Evolutionary conservation across 1,284 basidiomycete genomes (phyloP).

Genomic region (Stygiomarasmius scandens): DNA sequence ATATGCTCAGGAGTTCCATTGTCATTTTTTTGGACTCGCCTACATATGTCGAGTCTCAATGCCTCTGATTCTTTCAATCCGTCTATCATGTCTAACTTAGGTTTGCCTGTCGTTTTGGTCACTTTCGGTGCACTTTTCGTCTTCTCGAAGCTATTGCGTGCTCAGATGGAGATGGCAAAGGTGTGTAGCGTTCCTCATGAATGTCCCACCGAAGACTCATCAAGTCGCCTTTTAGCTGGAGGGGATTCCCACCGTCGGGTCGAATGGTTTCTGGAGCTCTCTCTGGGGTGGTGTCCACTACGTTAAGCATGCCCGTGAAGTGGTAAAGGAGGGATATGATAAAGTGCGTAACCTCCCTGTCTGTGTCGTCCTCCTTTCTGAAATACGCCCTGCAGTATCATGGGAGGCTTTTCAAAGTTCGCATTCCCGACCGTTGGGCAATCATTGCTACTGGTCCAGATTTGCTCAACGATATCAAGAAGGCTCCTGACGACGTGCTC

Average conservation of each 20-base stretch:
- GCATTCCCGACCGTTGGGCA: conserved; percentile 39
- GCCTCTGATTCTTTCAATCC: no score
- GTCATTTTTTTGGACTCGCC: no score
- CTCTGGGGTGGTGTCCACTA: conserved; percentile 12
- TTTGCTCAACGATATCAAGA: conserved; percentile 44
- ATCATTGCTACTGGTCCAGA: conserved; percentile 38
- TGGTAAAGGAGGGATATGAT: conserved; percentile 32
- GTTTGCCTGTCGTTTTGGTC: not conserved
- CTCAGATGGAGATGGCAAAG: not conserved
- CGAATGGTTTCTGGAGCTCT: not conserved
- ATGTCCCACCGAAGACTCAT: no score
- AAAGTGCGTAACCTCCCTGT: conserved; percentile 25
- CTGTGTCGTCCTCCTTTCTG: not conserved
- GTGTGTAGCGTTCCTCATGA: not conserved
- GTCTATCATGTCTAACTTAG: no score
- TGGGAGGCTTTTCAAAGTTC: conserved; percentile 41
- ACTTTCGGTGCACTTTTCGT: not conserved
- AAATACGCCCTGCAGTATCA: conserved; percentile 30
- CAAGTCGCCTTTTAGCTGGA: not conserved
- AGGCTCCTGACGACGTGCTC: conserved; percentile 38
- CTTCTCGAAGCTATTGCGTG: not conserved
- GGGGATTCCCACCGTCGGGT: not conserved
- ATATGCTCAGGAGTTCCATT: no score
- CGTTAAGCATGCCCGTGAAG: conserved; percentile 21
- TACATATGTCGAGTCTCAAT: no score